These are phyloP conservation scores for Filobasidium uniguttulatum DNA, from an alignment of 1,284 basidiomycete genomes.

Conservation along the genomic window DNA sequence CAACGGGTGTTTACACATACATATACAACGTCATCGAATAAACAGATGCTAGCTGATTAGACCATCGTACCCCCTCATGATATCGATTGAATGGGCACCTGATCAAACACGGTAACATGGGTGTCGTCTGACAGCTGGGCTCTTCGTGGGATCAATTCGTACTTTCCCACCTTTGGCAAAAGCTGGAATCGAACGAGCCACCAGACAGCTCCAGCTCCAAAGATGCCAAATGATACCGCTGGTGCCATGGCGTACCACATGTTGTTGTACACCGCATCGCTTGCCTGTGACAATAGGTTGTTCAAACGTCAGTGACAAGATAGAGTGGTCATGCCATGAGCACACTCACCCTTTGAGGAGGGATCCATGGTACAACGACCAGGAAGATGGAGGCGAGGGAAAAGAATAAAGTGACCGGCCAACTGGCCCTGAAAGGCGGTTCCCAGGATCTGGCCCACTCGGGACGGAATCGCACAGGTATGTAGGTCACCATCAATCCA, in stretches of 20 bases:
- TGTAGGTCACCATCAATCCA: slow-evolving; percentile 5
- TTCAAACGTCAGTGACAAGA: not conserved
- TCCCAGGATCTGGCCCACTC: slow-evolving; percentile 3
- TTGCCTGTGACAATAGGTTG: not conserved
- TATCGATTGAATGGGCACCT: too few relatives aligned
- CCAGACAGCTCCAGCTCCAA: slow-evolving; percentile 14
- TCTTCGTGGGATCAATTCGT: slow-evolving; percentile 11
- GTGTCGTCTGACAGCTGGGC: slow-evolving; percentile 8
- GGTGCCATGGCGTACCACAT: slow-evolving; percentile 13
- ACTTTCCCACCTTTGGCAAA: slow-evolving; percentile 13
- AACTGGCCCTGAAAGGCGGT: slow-evolving; percentile 9
- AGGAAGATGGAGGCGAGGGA: slow-evolving; percentile 10
- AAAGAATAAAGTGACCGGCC: slow-evolving; percentile 10
- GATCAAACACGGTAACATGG: slow-evolving; percentile 2
- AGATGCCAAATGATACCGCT: slow-evolving; percentile 16
- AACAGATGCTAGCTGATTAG: too few relatives aligned
- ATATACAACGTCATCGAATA: too few relatives aligned
- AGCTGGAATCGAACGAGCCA: slow-evolving; percentile 17
- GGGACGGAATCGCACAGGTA: slow-evolving; percentile 4
- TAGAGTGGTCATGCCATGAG: not conserved
- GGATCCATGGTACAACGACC: slow-evolving; percentile 10
- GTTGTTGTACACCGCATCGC: slow-evolving; percentile 1
- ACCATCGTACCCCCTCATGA: too few relatives aligned
- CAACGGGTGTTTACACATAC: too few relatives aligned
- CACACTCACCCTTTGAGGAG: slow-evolving; percentile 7